phyloP scores from a whole-genome alignment of 768 basidiomycete genomes.

The Pulveroboletus sp. region DNA sequence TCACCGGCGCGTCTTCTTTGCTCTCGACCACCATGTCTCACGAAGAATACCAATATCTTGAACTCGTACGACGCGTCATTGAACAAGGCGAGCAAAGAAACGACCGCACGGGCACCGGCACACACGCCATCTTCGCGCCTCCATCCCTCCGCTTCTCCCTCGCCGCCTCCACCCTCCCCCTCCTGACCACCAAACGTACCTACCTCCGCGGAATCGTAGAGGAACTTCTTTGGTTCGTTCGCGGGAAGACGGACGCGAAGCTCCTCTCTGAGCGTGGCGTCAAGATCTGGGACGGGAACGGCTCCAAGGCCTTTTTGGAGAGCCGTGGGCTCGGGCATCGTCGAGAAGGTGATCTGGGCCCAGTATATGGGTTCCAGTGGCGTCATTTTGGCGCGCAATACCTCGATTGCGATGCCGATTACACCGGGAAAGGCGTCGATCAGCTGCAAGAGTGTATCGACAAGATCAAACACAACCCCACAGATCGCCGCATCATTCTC shows the following conservation, averaged over 20 bases:
- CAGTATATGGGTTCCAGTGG: slow-evolving; percentile 98
- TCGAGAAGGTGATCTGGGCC: slow-evolving; percentile 89
- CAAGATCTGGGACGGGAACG: slow-evolving; percentile 98
- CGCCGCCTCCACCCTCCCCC: slow-evolving; percentile 66
- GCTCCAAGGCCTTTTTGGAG: slow-evolving; percentile 82
- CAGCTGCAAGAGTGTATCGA: slow-evolving; percentile 84
- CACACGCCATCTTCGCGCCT: slow-evolving; percentile 88
- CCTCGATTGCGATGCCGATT: slow-evolving; percentile 66
- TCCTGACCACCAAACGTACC: slow-evolving; percentile 93
- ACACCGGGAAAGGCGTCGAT: slow-evolving; percentile 84
- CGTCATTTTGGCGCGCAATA: slow-evolving; percentile 90
- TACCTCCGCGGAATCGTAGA: slow-evolving; percentile 89
- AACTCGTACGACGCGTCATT: slow-evolving; percentile 74
- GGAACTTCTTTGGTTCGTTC: slow-evolving; percentile 93
- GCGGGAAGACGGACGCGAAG: slow-evolving; percentile 77
- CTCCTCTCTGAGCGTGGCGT: slow-evolving; percentile 76
- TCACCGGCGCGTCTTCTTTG: not conserved
- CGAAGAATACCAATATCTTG: slow-evolving; percentile 89
- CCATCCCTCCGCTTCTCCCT: slow-evolving; percentile 88
- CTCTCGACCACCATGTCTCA: slow-evolving; percentile 37
- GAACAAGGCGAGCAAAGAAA: slow-evolving; percentile 71
- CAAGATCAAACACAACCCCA: slow-evolving; percentile 91
- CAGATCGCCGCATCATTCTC: slow-evolving; percentile 88
- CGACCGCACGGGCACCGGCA: slow-evolving; percentile 95
- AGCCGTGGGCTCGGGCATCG: slow-evolving; percentile 78